These are phyloP conservation scores for Arthrobotrys pseudoclavata DNA, from an alignment of 2,329 filamentous ascomycete genomes.

Conservation along the genomic window DNA sequence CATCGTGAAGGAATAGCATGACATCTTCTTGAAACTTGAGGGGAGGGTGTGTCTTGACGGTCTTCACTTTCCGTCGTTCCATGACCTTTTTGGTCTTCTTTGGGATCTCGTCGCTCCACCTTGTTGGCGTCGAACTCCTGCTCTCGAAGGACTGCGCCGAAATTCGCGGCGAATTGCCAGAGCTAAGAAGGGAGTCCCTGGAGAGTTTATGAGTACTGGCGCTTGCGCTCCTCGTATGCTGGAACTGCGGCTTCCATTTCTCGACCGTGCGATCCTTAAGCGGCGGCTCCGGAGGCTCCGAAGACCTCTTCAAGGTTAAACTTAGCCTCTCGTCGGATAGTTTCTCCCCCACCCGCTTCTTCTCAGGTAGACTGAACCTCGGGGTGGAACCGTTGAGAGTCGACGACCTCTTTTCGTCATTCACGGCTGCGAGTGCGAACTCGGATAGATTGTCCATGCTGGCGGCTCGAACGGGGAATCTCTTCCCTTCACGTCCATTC, in stretches of 20 bases:
- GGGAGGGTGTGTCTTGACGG: slow-evolving; percentile 44
- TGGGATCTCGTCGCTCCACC: slow-evolving; percentile 58
- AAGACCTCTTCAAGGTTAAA: slow-evolving; percentile 36
- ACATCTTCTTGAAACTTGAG: slow-evolving; percentile 60
- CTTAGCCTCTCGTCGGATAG: slow-evolving; percentile 33
- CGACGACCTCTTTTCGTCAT: slow-evolving; percentile 31
- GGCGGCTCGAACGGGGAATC: slow-evolving; percentile 55
- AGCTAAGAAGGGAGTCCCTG: slow-evolving; percentile 43
- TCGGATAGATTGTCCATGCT: slow-evolving; percentile 58
- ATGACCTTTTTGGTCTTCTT: slow-evolving; percentile 57
- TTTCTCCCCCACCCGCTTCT: slow-evolving; percentile 42
- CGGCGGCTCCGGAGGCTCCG: slow-evolving; percentile 41
- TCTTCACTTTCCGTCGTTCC: slow-evolving; percentile 54
- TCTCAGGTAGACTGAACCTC: slow-evolving; percentile 38
- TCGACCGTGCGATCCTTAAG: slow-evolving; percentile 38
- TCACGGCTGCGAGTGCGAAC: slow-evolving; percentile 21
- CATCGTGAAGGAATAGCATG: slow-evolving; percentile 53
- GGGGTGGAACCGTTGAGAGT: not conserved
- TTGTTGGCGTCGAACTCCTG: slow-evolving; percentile 54
- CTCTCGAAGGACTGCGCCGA: slow-evolving; percentile 58
- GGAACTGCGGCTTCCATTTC: slow-evolving; percentile 57
- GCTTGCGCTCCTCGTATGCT: slow-evolving; percentile 45
- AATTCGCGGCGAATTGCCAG: slow-evolving; percentile 45
- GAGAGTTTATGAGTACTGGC: slow-evolving; percentile 39
- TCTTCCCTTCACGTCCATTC: slow-evolving; percentile 56